A percentile compares a stretch with the other conserved stretches of the same genome.
Conservation (phyloP, 441 rosid genomes). For the Syzygium malaccense region DNA sequence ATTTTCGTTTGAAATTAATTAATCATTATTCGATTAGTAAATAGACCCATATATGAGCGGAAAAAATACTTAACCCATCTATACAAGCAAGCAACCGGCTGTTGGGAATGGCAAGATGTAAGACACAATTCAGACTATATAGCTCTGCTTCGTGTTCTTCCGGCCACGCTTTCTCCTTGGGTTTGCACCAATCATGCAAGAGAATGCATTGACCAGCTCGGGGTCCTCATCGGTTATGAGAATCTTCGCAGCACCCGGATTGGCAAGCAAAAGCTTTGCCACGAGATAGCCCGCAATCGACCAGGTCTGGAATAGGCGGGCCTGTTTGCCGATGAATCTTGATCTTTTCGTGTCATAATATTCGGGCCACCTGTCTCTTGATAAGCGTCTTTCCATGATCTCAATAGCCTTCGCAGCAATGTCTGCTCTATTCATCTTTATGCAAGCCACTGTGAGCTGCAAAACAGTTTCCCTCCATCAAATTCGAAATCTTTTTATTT, state of each 20-base stretch:
- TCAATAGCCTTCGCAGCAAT: conserved; percentile 56
- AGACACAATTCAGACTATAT: conserved; percentile 27
- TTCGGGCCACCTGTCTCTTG: conserved; percentile 66
- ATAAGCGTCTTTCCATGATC: conserved; percentile 44
- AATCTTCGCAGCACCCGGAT: conserved; percentile 48
- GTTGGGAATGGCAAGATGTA: background rate
- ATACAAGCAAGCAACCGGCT: background rate
- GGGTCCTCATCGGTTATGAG: conserved; percentile 51
- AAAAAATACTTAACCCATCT: background rate
- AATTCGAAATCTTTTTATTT: background rate
- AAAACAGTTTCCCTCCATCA: background rate
- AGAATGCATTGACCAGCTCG: conserved; percentile 48
- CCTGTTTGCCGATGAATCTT: conserved; percentile 56
- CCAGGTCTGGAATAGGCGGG: conserved; percentile 58
- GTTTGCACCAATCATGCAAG: conserved; percentile 56
- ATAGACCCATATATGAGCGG: background rate
- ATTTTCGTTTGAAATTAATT: background rate
- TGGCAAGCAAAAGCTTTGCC: conserved; percentile 48
- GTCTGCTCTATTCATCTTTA: conserved; percentile 65
- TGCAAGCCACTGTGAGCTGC: conserved; percentile 65
- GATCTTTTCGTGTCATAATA: conserved; percentile 59
- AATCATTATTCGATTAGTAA: background rate
- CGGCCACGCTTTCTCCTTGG: conserved; percentile 55
- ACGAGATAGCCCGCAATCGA: conserved; percentile 61
- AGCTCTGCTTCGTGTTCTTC: conserved; percentile 40